Evolutionary conservation across 2,329 filamentous ascomycete genomes (phyloP).

Genomic region (Colletotrichum orbiculare): DNA sequence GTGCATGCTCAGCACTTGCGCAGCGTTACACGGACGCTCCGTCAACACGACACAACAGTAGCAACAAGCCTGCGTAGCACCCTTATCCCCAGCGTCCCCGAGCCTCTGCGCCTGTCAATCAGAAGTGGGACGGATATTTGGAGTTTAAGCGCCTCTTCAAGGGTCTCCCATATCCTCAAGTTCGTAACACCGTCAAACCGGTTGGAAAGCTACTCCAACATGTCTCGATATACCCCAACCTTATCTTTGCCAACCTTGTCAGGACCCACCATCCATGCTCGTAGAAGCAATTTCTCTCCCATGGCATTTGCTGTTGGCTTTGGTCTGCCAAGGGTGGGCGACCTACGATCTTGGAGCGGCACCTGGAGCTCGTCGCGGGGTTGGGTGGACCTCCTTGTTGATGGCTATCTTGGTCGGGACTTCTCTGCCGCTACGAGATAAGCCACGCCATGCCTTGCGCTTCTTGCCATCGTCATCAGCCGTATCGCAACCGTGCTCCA

Average conservation of each 20-base stretch:
- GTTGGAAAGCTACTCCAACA: conserved; percentile 17
- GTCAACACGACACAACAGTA: too few species aligned
- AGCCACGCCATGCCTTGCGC: conserved; percentile 1
- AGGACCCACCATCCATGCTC: conserved; percentile 13
- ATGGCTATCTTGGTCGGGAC: conserved; percentile 30
- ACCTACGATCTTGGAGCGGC: conserved; percentile 33
- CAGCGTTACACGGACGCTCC: too few species aligned
- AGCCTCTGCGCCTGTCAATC: not conserved
- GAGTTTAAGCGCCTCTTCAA: not conserved
- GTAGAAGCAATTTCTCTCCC: not conserved
- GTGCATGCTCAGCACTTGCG: too few species aligned
- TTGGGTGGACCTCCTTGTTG: conserved; percentile 13
- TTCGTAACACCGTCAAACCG: not conserved
- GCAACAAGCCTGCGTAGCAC: not conserved
- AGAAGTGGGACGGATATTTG: conserved; percentile 2
- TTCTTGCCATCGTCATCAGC: not conserved
- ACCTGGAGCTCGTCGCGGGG: conserved; percentile 32
- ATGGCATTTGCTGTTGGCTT: conserved; percentile 21
- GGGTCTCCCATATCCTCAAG: not conserved
- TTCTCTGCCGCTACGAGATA: conserved; percentile 29
- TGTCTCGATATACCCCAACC: conserved; percentile 26
- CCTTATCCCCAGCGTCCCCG: not conserved
- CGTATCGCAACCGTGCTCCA: conserved; percentile 16
- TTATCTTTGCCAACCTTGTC: conserved; percentile 18
- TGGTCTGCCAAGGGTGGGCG: conserved; percentile 13